phyloP scores from a whole-genome alignment of 139 green algal genomes.

The Closterium sp. region DNA sequence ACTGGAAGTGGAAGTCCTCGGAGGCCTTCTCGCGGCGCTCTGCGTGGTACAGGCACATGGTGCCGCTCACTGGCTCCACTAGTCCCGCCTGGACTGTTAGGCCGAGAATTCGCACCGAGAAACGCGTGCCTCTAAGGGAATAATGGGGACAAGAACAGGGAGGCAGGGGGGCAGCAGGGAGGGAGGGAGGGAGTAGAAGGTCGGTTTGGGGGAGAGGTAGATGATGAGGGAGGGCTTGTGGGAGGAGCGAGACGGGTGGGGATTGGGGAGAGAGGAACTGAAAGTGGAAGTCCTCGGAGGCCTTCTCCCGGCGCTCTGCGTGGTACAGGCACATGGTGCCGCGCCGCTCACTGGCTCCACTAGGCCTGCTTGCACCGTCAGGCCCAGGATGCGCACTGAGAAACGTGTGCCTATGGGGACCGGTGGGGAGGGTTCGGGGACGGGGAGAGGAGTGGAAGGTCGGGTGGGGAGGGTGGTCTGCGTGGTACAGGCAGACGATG shows the following conservation, averaged over 20 bases:
- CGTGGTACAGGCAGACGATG: no score
- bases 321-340: conserved; percentile 44
- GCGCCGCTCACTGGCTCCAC: conserved; percentile 38
- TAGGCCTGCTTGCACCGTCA: conserved; percentile 23
- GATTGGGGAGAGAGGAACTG: no score
- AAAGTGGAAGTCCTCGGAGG: conserved; percentile 42
- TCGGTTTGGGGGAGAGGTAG: no score
- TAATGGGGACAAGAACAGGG: no score
- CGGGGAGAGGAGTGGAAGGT: no score
- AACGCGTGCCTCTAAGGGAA: conserved; percentile 9
- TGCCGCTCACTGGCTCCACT: conserved; percentile 41
- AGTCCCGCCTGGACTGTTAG: conserved; percentile 32
- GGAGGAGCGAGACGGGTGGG: no score
- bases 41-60: conserved; percentile 44
- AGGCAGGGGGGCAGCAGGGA: no score
- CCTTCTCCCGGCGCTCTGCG: conserved; percentile 25
- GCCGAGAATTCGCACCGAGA: conserved; percentile 26
- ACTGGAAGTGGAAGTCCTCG: conserved; percentile 50
- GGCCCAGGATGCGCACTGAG: conserved; percentile 24
- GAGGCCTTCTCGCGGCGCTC: conserved; percentile 45
- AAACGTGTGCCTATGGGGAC: no score
- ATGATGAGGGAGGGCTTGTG: no score
- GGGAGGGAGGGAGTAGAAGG: no score
- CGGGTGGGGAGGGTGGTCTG: no score
- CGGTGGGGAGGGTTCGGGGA: no score